These are phyloP conservation scores for Didymella pomorum DNA, from an alignment of 2,329 filamentous ascomycete genomes.

Conservation along the genomic window DNA sequence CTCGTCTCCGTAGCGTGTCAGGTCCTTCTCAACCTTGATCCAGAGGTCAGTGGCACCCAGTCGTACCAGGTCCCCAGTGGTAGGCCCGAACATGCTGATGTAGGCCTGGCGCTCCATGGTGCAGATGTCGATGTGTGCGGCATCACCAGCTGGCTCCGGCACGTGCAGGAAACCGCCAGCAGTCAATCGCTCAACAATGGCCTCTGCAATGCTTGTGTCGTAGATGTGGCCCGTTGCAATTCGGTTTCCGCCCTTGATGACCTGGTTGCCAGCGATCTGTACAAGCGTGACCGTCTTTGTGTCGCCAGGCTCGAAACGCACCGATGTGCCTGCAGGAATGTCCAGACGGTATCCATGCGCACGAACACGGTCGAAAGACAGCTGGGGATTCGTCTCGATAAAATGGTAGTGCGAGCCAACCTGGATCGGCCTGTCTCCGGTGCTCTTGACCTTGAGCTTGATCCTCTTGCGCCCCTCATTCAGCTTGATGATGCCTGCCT, in stretches of 20 bases:
- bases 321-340: slow-evolving; percentile 88
- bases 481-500: slow-evolving; percentile 69
- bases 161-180: slow-evolving; percentile 79
- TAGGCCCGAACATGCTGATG: slow-evolving; percentile 89
- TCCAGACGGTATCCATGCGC: slow-evolving; percentile 88
- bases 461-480: slow-evolving; percentile 79
- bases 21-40: slow-evolving; percentile 87
- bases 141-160: slow-evolving; percentile 69
- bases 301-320: slow-evolving; percentile 94
- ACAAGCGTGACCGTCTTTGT: slow-evolving; percentile 89
- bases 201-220: slow-evolving; percentile 64
- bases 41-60: slow-evolving; percentile 87
- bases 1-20: slow-evolving; percentile 87
- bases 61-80: slow-evolving; percentile 83
- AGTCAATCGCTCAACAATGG: slow-evolving; percentile 73
- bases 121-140: slow-evolving; percentile 65
- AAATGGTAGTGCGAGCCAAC: slow-evolving; percentile 96
- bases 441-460: slow-evolving; percentile 79
- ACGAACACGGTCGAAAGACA: slow-evolving; percentile 84
- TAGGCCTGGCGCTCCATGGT: slow-evolving; percentile 82
- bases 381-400: slow-evolving; percentile 88
- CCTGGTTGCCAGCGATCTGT: slow-evolving; percentile 80
- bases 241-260: slow-evolving; percentile 85
- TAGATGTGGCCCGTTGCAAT: slow-evolving; percentile 79
- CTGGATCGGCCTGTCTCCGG: slow-evolving; percentile 89